Conservation (phyloP, 2,329 filamentous ascomycete genomes). For the Diaporthe australafricana region DNA sequence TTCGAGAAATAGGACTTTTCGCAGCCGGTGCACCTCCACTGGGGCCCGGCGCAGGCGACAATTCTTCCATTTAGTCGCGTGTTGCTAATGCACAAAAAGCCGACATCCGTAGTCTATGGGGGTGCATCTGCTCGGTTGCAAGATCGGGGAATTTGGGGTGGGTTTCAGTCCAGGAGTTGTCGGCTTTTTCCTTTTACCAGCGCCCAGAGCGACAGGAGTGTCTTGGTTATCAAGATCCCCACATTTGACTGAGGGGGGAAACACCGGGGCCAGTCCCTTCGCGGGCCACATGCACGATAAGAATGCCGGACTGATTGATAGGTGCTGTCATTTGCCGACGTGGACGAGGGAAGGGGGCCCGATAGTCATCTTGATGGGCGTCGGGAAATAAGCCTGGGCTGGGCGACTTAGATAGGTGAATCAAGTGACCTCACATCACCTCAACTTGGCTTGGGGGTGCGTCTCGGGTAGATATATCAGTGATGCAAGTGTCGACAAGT, state of each 20-base stretch:
- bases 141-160: constrained; percentile 2
- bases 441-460: neutral
- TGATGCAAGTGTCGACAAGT: neutral
- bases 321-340: neutral
- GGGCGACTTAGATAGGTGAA: neutral
- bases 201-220: neutral
- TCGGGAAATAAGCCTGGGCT: neutral
- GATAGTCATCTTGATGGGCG: neutral
- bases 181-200: neutral
- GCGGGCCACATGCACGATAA: neutral
- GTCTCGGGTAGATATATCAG: neutral
- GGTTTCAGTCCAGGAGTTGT: neutral
- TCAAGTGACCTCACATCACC: neutral
- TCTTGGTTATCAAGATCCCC: neutral
- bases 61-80: neutral
- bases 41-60: neutral
- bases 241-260: neutral
- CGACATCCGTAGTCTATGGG: neutral
- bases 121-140: neutral
- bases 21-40: too few relatives aligned
- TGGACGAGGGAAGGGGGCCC: neutral
- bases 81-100: neutral
- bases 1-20: neutral
- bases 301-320: neutral
- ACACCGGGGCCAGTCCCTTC: neutral